Percentiles rank a stretch among this genome's conserved stretches.
Evolutionary conservation across 805 yeast species (phyloP).

Genomic region (Saccharomycopsis olivae): DNA sequence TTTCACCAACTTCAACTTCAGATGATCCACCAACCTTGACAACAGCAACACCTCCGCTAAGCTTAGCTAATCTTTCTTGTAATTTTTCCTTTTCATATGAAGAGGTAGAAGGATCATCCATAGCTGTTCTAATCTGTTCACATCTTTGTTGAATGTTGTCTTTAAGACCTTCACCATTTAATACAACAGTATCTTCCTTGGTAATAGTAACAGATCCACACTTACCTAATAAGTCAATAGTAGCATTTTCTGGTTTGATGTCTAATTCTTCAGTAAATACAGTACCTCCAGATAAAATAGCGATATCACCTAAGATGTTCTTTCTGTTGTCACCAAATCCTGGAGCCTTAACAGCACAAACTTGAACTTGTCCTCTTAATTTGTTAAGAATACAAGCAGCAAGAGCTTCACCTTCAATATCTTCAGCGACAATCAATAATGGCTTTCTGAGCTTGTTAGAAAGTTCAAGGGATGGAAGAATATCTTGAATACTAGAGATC

Average conservation of each 20-base stretch:
- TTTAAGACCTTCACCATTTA: conserved; percentile 87
- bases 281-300: conserved; percentile 90
- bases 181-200: conserved; percentile 88
- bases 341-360: conserved; percentile 95
- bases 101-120: conserved; percentile 57
- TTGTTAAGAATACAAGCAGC: conserved; percentile 97
- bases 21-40: conserved; percentile 95
- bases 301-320: conserved; percentile 91
- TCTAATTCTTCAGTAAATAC: conserved; percentile 81
- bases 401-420: conserved; percentile 94
- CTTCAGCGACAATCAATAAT: conserved; percentile 86
- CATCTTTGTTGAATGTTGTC: conserved; percentile 75
- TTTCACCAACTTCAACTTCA: conserved; percentile 97
- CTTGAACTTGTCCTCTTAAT: conserved; percentile 96
- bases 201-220: conserved; percentile 88
- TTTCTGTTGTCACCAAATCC: conserved; percentile 99
- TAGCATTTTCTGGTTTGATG: conserved; percentile 90
- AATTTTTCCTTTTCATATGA: conserved; percentile 95
- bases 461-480: conserved; percentile 85
- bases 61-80: conserved; percentile 94
- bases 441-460: conserved; percentile 93
- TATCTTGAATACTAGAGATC: conserved; percentile 80
- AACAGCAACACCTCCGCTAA: conserved; percentile 98
- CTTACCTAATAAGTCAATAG: conserved; percentile 80
- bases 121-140: conserved; percentile 82